Percentiles rank a stretch among this genome's conserved stretches.
These are phyloP conservation scores for Termitomyces sp. DNA, from an alignment of 1,284 basidiomycete genomes.

Conservation along the genomic window DNA sequence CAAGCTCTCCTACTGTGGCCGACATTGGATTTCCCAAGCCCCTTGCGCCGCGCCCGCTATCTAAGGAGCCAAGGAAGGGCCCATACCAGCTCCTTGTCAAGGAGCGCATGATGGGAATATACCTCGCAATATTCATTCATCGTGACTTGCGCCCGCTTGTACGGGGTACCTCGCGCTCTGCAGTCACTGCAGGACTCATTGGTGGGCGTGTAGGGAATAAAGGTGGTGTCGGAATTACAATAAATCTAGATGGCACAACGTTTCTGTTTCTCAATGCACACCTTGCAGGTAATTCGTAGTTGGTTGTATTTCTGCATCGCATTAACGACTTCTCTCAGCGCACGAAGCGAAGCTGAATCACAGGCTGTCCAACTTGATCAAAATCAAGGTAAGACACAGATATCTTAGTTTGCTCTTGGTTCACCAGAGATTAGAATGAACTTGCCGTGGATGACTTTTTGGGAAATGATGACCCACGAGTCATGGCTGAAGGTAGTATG, in stretches of 20 bases:
- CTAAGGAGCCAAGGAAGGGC: constrained; percentile 44
- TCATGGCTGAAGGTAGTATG: constrained; percentile 56
- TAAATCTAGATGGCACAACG: constrained; percentile 69
- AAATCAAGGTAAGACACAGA: constrained; percentile 57
- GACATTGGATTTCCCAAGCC: constrained; percentile 34
- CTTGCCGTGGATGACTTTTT: constrained; percentile 67
- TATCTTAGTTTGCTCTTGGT: background rate
- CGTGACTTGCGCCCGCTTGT: constrained; percentile 59
- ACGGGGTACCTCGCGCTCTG: constrained; percentile 59
- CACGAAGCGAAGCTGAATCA: constrained; percentile 70
- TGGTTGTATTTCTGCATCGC: background rate
- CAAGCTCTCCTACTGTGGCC: constrained; percentile 27
- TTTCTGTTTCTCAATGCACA: constrained; percentile 86
- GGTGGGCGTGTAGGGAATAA: constrained; percentile 86
- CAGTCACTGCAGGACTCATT: constrained; percentile 82
- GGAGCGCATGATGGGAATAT: constrained; percentile 86
- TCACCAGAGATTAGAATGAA: constrained; percentile 40
- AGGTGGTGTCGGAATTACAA: constrained; percentile 78
- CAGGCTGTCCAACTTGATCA: constrained; percentile 64
- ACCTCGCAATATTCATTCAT: constrained; percentile 70
- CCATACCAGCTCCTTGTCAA: constrained; percentile 81
- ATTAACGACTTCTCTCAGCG: constrained; percentile 36
- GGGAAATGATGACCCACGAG: constrained; percentile 53
- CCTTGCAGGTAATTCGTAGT: constrained; percentile 59
- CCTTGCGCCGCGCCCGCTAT: constrained; percentile 30